phyloP scores from a whole-genome alignment of 2,329 filamentous ascomycete genomes.

The Sarocladium strictum region DNA sequence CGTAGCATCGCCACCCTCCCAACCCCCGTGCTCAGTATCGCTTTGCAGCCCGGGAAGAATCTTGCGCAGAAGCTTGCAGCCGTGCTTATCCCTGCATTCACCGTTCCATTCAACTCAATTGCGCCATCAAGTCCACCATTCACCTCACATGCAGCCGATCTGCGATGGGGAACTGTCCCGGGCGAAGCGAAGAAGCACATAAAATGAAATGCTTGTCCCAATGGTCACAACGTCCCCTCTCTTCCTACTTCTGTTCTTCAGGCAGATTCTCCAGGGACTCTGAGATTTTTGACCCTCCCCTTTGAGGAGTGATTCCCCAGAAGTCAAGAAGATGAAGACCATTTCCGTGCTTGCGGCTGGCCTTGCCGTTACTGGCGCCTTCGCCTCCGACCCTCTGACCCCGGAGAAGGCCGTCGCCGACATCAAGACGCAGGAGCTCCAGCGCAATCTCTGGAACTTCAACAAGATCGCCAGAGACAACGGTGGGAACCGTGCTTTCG shows the following conservation, averaged over 20 bases:
- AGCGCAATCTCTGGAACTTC: constrained; percentile 34
- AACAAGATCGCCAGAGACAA: constrained; percentile 41
- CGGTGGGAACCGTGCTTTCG: constrained; percentile 47
- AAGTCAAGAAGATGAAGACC: constrained; percentile 16
- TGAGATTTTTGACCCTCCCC: not conserved
- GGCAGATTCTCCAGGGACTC: not conserved
- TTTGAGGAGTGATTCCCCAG: not conserved
- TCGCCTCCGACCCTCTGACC: constrained; percentile 27
- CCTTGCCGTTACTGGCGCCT: constrained; percentile 12
- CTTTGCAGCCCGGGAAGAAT: not conserved
- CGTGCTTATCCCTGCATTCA: not conserved
- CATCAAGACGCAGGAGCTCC: constrained; percentile 22
- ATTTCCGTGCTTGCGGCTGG: constrained; percentile 11
- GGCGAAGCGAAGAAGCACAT: not conserved
- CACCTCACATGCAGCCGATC: not conserved
- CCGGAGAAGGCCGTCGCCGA: constrained; percentile 34
- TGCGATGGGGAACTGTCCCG: not conserved
- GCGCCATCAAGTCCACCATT: not conserved
- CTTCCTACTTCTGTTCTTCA: not conserved
- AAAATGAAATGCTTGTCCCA: not conserved
- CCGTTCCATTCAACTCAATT: not conserved
- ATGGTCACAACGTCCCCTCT: not conserved
- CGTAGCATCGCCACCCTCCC: constrained; percentile 2
- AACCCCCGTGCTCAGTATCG: not conserved
- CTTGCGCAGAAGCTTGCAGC: not conserved